Evolutionary conservation across 495 filamentous ascomycete genomes (phyloP), one percentile per base, ranked within the genome.

Genomic region (Astrocystis sublimbata): DNA sequence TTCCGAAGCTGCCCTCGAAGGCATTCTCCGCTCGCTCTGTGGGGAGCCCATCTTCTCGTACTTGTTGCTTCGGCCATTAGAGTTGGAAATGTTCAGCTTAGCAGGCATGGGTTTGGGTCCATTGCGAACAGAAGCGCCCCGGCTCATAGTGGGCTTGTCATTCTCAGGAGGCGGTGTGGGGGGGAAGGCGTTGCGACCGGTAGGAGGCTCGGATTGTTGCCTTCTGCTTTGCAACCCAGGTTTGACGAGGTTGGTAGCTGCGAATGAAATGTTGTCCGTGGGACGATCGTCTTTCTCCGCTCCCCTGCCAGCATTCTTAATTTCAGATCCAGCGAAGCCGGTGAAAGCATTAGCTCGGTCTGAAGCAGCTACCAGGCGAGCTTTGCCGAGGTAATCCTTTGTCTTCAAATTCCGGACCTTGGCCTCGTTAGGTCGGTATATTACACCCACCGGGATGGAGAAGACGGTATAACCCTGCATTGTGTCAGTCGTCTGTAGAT

Each of bases 391-490:
- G 71, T 99, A 99, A 69, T 98, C 92, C 73, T 96, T 97, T 23
- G 91, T 87, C 77, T 97, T 96, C 65, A 99, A 81, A 68, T 99
- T 99, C 74, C 93, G 96, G 57, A 99, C 94, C 74, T 99, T 99
- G 63, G 96, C 92, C 63, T 92, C 91, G 73, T 97, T 98, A 35
- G 94, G 94, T 47, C 94, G 84, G 77, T 98, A 99, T 45, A 99
- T 80, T 41, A 97, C 87, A 15, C 94, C 94, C 31, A 98, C 92
- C 1, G 94, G 94, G 43, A 99, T 97, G 2, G 94, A 99, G 80
- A 99, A 99, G 12, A 99, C 94, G 1, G 96, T 99, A 70, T 98
- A 99, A 49, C 93, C 93, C 93, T 96, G 56, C 35, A 38, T 52
- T 7, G 33, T 36, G 63, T 77, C 57, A 78, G 65, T 42, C 40